Evolutionary conservation across 768 basidiomycete species (phyloP), one percentile per base, ranked within the genome.

Genomic region (Auricularia sp.): DNA sequence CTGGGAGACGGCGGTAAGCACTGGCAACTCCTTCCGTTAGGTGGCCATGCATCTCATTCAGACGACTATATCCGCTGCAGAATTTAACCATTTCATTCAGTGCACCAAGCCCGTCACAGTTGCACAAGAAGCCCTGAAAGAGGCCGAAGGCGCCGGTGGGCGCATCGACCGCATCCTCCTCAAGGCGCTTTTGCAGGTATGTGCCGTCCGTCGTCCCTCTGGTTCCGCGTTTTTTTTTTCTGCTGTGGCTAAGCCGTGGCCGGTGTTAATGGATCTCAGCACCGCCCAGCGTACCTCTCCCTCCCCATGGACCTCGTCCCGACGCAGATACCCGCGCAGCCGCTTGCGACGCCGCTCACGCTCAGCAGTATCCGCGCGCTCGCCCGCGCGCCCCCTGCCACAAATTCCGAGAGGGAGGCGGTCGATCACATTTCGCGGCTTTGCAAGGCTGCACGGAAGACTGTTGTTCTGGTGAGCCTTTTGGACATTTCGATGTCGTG

Each of bases 211-310:
- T 39, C 51, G 14, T 64, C 36, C 14, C 29, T 21, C 42, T 4
- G 16, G 39, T 16, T 21, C 14, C 1, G 54, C 11, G 54, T 29
- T 11, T 29, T 2, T 10, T 29, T n/a, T n/a, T 18, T n/a, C 8
- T 21, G 12, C n/a, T 16, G 12, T 56, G 11, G 11, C 16, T 12
- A 12, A 36, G n/a, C 61, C n/a, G 29, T 64, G 29, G 29, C 29
- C 1, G 23, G n/a, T 29, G 29, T 34, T 66, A 67, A 39, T 18
- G 18, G 1, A 11, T 18, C 43, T 2, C 67, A 91, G 83, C 88
- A 87, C 35, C 86, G 91, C 23, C 95, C 95, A 0, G 91, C 90
- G 36, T 98, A 98, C 71, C 75, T 98, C 44, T 83, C 87, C 42
- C 78, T 98, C 12, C 95, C 93, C 0, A 94, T 87, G 5, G 90